These are phyloP conservation scores for Phanerochaete carnosa DNA, from an alignment of 768 basidiomycete genomes.

Conservation along the genomic window DNA sequence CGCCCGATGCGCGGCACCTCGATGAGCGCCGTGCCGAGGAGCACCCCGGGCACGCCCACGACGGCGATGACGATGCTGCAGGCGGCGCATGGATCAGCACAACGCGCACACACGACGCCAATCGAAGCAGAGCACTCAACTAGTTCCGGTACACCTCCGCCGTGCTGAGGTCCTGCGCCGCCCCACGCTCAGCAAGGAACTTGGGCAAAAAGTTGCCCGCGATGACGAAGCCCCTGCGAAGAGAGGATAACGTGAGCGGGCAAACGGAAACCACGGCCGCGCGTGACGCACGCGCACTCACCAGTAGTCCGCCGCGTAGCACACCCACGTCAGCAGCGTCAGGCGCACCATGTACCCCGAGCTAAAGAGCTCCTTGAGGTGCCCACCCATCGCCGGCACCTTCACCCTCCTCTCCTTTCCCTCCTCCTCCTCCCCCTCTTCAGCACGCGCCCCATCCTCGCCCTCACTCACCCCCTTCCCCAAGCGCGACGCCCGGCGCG, in stretches of 20 bases:
- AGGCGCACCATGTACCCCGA: constrained; percentile 2
- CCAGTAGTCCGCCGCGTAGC: constrained; percentile 13
- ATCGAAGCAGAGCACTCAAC: not conserved
- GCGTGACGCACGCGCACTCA: not conserved
- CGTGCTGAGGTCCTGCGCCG: not conserved
- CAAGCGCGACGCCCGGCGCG: not conserved
- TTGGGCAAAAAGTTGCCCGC: constrained; percentile 13
- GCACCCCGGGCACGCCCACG: constrained; percentile 8
- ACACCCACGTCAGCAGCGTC: constrained; percentile 10
- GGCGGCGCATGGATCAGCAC: not conserved
- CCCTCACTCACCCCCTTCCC: not conserved
- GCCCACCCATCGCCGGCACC: not conserved
- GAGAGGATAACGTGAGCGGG: not conserved
- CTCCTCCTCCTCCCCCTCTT: not conserved
- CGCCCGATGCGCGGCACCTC: constrained; percentile 9
- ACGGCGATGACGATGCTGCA: constrained; percentile 11
- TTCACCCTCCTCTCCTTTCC: not conserved
- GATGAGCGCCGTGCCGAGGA: constrained; percentile 10
- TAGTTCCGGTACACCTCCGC: constrained; percentile 6
- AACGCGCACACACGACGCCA: not conserved
- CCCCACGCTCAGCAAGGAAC: constrained; percentile 11
- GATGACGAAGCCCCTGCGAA: constrained; percentile 9
- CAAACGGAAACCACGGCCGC: not conserved
- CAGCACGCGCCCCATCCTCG: not conserved
- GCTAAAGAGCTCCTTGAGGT: not conserved